These are phyloP conservation scores for Acanthochlamys bracteata DNA, from an alignment of 106 monocot genomes.

Conservation along the genomic window DNA sequence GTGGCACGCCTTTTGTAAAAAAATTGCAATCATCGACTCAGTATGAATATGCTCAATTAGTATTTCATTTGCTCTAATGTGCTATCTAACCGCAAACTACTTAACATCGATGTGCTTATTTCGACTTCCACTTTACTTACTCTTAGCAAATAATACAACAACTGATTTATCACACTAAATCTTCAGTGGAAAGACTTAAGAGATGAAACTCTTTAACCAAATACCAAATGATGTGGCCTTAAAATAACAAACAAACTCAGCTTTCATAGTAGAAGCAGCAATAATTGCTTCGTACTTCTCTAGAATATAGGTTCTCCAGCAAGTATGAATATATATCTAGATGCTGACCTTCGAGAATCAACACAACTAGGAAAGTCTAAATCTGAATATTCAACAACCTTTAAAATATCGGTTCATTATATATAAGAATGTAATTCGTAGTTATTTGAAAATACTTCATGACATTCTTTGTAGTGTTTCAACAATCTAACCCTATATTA, in stretches of 20 bases:
- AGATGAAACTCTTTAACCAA: not conserved
- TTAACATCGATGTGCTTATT: not conserved
- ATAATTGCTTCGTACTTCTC: not conserved
- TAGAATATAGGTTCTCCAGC: not conserved
- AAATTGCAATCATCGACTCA: constrained; percentile 6
- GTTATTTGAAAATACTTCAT: not conserved
- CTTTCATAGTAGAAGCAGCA: not conserved
- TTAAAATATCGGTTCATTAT: not conserved
- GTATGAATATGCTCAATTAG: constrained; percentile 7
- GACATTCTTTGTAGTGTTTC: not conserved
- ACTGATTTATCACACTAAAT: constrained; percentile 12
- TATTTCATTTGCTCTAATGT: not conserved
- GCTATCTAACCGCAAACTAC: not conserved
- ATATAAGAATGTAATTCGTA: not conserved
- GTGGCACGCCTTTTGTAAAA: constrained; percentile 4
- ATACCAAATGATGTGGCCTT: not conserved
- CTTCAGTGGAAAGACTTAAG: not conserved
- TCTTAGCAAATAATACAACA: not conserved
- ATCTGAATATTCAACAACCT: constrained; percentile 3
- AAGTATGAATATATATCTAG: not conserved
- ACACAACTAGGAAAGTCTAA: not conserved
- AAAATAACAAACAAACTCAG: not conserved
- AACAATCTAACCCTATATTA: not conserved
- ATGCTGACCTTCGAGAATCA: constrained; percentile 1
- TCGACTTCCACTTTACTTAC: not conserved